Evolutionary conservation across 192 early-diverging fungal species (phyloP), one percentile per base, ranked within the genome.

Genomic region (Allomyces macrogynus): DNA sequence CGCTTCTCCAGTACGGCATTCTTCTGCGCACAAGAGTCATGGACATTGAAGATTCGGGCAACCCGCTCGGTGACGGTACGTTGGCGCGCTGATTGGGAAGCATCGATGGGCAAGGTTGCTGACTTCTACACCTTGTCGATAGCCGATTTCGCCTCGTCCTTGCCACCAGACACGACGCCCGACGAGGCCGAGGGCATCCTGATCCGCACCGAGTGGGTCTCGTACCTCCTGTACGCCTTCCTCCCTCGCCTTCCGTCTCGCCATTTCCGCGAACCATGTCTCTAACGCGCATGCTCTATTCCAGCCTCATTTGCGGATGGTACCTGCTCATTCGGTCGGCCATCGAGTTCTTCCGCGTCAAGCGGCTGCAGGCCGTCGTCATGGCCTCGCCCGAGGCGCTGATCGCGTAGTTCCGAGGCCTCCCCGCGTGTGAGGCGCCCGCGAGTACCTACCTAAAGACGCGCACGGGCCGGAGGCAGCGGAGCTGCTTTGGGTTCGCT

Each of bases 1-100:
- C 87, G 24, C 78, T 92, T 67, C 78, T 92, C 66, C 84, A 85
- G 68, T 82, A 85, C 79, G 88, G 88, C 12, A 76, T 84, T 65
- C 80, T 86, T 74, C 78, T 86, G 68, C 81, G 80, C 68, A 79
- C 76, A 49, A 77, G 82, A 65, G 70, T 77, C 66, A 64, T 27
- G 61, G 54, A 25, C 62, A 63, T 60, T 40, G 42, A 65, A 18
- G 72, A 70, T 40, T 40, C 32, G 43, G 64, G 61, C 8, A 64
- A 72, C 27, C 62, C 75, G 10, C 61, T 61, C 18, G 75, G 75
- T 61, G 76, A 74, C 25, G 64, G 75, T 32, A 62, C 67, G 60
- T 62, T 70, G 23, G 70, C 72, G 10, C 67, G 73, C 40, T 64
- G n/a, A n/a, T n/a, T n/a, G n/a, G n/a, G n/a, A n/a, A n/a, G n/a